Conservation (phyloP, 805 yeast species). For the Ogataea dorogensis region DNA sequence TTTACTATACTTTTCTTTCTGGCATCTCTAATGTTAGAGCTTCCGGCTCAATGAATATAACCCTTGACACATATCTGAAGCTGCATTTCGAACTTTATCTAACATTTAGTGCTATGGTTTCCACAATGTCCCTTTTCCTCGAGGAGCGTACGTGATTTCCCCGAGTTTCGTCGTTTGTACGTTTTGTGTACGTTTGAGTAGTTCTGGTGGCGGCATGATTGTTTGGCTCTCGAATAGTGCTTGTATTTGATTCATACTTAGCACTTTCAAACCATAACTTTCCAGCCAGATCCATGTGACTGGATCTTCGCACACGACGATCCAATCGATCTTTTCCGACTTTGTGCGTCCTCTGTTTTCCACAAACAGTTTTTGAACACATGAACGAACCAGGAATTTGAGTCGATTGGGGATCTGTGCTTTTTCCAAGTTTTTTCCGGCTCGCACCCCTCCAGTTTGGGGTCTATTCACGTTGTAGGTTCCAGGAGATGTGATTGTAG, state of each 20-base stretch:
- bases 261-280: conserved; percentile 51
- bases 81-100: conserved; percentile 4
- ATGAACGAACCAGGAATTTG: conserved; percentile 54
- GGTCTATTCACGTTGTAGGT: neutral
- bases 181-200: conserved; percentile 6
- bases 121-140: conserved; percentile 64
- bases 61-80: conserved; percentile 67
- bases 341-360: conserved; percentile 31
- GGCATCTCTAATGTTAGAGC: conserved; percentile 93
- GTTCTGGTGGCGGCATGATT: conserved; percentile 11
- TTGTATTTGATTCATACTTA: conserved; percentile 53
- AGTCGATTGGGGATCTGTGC: conserved; percentile 54
- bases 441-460: too few relatives aligned
- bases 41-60: conserved; percentile 77
- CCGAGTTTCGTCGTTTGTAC: conserved; percentile 44
- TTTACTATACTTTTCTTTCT: conserved; percentile 56
- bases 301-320: conserved; percentile 59
- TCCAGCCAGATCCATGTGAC: conserved; percentile 52
- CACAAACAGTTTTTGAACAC: conserved; percentile 51
- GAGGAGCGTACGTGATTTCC: conserved; percentile 53
- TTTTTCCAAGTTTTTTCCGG: too few relatives aligned
- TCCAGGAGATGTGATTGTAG: conserved; percentile 6
- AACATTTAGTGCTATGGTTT: conserved; percentile 34
- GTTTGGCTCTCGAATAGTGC: conserved; percentile 31
- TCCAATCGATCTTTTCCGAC: conserved; percentile 43